Base-by-base conservation (phyloP, 2,329 filamentous ascomycete species). In the Phaeosphaeriaceae sp. region DNA sequence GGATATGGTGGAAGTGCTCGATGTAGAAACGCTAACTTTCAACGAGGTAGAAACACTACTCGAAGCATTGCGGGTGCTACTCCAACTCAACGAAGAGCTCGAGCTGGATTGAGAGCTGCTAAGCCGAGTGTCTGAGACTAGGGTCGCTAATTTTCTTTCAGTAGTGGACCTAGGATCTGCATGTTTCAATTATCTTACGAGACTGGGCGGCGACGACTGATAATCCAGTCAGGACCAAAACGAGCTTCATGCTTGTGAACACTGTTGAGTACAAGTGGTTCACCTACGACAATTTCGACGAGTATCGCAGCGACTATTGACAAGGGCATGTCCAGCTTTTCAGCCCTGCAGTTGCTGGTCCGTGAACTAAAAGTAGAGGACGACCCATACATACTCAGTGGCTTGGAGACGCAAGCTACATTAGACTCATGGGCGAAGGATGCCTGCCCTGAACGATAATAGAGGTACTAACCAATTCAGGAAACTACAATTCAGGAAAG, bases 1-100 rank as follows among this genome's bases (percentile, higher is more conserved):
- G 30, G 33, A 33, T 26, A 8, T 6, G 28, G 40, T 4, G 28
- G 17, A 18, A n/a, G 30, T 16, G 17, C 6, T 49, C 15, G 40
- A 44, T 13, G 15, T 29, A 20, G 30, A 33, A 26, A 26, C 17
- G n/a, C 30, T 34, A 20, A 23, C 12, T 26, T 17, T 15, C 18
- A 11, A 12, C 35, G 33, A 15, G 34, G 12, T 35, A 15, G 30
- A 16, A 17, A 32, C 18, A 18, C 48, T 47, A 29, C 39, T 43
- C 11, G 43, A 37, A 8, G 34, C n/a, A 34, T 29, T 43, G 13
- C 18, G 34, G 7, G 29, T 26, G 17, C 16, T 26, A 15, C 40
- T 49, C 41, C 17, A 28, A 33, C 35, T 49, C 35, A 44, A 18
- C 29, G 35, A 49, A 49, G 40, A 49, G 41, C 34, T 44, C 13